Evolutionary conservation across 306 rosid genomes (phyloP), one percentile per base, ranked within the genome.

Genomic region (Rosa rugosa): DNA sequence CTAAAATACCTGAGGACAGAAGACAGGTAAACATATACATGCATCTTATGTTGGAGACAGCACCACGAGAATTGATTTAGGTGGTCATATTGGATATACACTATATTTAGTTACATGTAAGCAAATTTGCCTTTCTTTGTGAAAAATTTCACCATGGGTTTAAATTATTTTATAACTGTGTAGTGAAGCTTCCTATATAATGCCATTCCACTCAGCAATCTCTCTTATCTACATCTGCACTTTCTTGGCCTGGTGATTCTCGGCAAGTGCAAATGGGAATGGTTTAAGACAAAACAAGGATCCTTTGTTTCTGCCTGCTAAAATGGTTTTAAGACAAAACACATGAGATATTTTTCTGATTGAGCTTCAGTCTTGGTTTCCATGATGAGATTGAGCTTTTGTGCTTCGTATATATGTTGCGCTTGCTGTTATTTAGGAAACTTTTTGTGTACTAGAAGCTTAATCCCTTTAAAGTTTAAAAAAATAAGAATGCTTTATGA

Each of bases 1-100:
- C 97, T 73, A 79, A 88, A 72, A 81, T 94, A 75, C 97, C 97
- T 0, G 87, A 89, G 80, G 90, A 84, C 74, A 86, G 83, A 63
- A 85, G 86, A 63, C 97, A 92, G 94, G 98, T 91, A 87, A 83
- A n/a, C 27, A 54, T 62, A 75, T 23, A 76, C 9, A 25, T 23
- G 38, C 66, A 50, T 71, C 25, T 14, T 47, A 5, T 75, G 44
- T n/a, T 54, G 2, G 49, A 34, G 4, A 63, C 42, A 16, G 73
- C 40, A 60, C 41, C 47, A 18, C 0, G 2, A 49, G 5, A 27
- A 53, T 67, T 56, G 74, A 67, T 53, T 80, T 65, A 25, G 27
- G 47, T 60, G 41, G 49, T 74, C 25, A 31, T 54, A 25, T 73
- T 42, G 17, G 44, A 73, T 66, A 59, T 47, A 25, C 31, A 38